Base-by-base conservation (phyloP, 129 eudicot species). In the Glebionis coronaria region DNA sequence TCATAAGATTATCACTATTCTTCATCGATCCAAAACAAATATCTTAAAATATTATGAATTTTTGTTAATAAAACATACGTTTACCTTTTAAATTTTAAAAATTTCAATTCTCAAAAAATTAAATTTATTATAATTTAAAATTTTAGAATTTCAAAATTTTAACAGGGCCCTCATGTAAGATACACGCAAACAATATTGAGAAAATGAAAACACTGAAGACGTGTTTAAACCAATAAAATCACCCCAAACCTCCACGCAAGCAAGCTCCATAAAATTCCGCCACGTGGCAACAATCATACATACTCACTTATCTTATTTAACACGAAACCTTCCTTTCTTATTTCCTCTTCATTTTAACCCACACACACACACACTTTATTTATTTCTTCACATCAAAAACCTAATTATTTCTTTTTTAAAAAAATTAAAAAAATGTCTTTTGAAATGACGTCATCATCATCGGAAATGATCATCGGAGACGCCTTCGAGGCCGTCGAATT, bases 391-490 rank as follows among this genome's bases (percentile, higher is more conserved):
- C 69, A 5, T 19, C 6, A 64, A 56, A 9, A 28, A 28, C 42
- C 10, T 1, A 71, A 57, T 1, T 18, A 7, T 47, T 1, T 0
- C 3, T 47, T 47, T 47, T 47, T 1, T 59, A 28, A 8, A 61
- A 40, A 61, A 61, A 5, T 19, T 18, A 40, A 57, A 58, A 67
- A 67, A 60, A n/a, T n/a, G n/a, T 76, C 73, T 1, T n/a, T 50
- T 27, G 35, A 38, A 12, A 18, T 50, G 28, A 62, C 53, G 62
- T 76, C 80, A 75, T 68, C 80, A 27, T n/a, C n/a, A n/a, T n/a
- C n/a, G n/a, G n/a, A n/a, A n/a, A n/a, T n/a, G n/a, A 52, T 75
- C 9, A 52, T 47, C 69, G 80, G 54, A 35, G 80, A 75, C 8
- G 63, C 64, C 61, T 75, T 67, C 8, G 80, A 76, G 23, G 13